A percentile compares a stretch with the other conserved stretches of the same genome.
These are phyloP conservation scores for Yamadazyma dendronema DNA, from an alignment of 1,139 yeast genomes.

Conservation along the genomic window DNA sequence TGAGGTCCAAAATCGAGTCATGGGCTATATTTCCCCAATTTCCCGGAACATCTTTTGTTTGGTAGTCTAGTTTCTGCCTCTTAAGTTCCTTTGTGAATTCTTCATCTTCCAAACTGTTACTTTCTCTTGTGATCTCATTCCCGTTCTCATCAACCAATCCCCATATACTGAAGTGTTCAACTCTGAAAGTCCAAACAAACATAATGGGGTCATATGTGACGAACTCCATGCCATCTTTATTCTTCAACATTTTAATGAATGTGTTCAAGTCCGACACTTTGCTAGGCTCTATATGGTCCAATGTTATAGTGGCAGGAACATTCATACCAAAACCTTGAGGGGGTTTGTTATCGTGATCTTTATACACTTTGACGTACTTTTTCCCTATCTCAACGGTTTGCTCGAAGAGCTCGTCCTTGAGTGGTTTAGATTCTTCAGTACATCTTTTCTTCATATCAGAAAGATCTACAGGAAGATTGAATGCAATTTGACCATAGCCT, in stretches of 20 bases:
- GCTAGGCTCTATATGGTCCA: conserved; percentile 63
- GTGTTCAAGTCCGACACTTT: conserved; percentile 23
- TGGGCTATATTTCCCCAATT: conserved; percentile 9
- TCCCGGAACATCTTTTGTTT: conserved; percentile 38
- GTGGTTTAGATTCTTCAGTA: conserved; percentile 28
- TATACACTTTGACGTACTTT: conserved; percentile 65
- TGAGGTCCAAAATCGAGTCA: conserved; percentile 11
- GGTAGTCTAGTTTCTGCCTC: conserved; percentile 31
- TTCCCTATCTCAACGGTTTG: conserved; percentile 55
- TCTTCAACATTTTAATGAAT: conserved; percentile 50
- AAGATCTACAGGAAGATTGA: conserved; percentile 70
- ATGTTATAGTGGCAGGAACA: conserved; percentile 78
- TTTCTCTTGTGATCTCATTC: conserved; percentile 16
- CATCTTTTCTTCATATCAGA: conserved; percentile 32
- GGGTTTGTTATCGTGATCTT: conserved; percentile 54
- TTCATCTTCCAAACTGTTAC: conserved; percentile 17
- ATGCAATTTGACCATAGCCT: conserved; percentile 74
- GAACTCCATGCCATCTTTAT: conserved; percentile 66
- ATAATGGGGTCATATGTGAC: conserved; percentile 74
- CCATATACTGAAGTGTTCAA: conserved; percentile 92
- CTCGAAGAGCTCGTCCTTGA: conserved; percentile 49
- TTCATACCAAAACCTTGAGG: conserved; percentile 72
- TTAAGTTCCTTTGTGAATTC: conserved; percentile 32
- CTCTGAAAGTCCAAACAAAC: conserved; percentile 80
- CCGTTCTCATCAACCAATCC: conserved; percentile 55